Percentiles rank a stretch among this genome's conserved stretches.
These are phyloP conservation scores for Phytophthora aleatoria DNA, from an alignment of 352 stramenopile genomes.

Conservation along the genomic window DNA sequence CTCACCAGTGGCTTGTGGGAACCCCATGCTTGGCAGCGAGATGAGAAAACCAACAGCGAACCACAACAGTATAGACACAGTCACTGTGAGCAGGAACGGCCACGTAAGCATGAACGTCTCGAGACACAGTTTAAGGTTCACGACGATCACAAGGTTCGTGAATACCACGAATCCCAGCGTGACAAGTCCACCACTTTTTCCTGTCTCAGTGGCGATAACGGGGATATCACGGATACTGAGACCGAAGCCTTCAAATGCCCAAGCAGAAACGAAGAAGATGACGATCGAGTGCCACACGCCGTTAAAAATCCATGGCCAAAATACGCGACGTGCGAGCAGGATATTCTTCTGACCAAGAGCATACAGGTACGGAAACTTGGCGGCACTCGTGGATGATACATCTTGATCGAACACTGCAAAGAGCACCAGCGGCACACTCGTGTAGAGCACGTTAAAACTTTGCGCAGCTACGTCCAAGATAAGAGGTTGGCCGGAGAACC, in stretches of 20 bases:
- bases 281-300: conserved; percentile 83
- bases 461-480: conserved; percentile 81
- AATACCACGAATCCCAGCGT: conserved; percentile 84
- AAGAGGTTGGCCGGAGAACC: conserved; percentile 79
- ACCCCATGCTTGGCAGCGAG: conserved; percentile 47
- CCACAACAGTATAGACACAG: conserved; percentile 64
- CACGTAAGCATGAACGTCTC: conserved; percentile 79
- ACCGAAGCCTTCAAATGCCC: conserved; percentile 58
- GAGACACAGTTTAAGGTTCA: conserved; percentile 80
- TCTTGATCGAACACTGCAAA: conserved; percentile 86
- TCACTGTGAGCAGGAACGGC: conserved; percentile 67
- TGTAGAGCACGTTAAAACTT: conserved; percentile 87
- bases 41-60: conserved; percentile 71
- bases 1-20: conserved; percentile 68
- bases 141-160: conserved; percentile 76
- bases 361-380: conserved; percentile 72
- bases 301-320: conserved; percentile 85
- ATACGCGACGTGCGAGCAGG: conserved; percentile 60
- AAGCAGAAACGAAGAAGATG: conserved; percentile 83
- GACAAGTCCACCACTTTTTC: conserved; percentile 58
- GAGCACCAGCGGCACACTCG: conserved; percentile 71
- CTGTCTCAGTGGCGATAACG: conserved; percentile 43
- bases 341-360: conserved; percentile 72
- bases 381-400: conserved; percentile 65
- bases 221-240: conserved; percentile 28